Percentiles rank a stretch among this genome's conserved stretches.
Evolutionary conservation across 306 rosid species (phyloP).

Genomic region (Vigna mungo): DNA sequence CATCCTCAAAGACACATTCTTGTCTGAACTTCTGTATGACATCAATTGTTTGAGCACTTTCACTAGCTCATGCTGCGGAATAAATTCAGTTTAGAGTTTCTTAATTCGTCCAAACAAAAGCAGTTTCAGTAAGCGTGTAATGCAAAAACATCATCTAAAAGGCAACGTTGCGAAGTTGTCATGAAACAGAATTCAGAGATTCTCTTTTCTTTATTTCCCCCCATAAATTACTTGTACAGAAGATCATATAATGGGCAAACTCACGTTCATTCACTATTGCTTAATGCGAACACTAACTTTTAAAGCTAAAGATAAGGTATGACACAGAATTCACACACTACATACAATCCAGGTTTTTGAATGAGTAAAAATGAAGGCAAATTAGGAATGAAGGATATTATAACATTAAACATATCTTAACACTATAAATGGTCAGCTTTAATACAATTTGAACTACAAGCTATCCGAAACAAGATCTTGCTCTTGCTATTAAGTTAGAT

Average conservation of each 20-base stretch:
- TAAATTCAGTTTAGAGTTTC: neutral
- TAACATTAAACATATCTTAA: slow-evolving; percentile 56
- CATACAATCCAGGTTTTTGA: slow-evolving; percentile 55
- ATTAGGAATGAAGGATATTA: slow-evolving; percentile 54
- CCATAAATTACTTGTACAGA: slow-evolving; percentile 33
- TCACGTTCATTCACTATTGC: slow-evolving; percentile 45
- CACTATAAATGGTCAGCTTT: slow-evolving; percentile 48
- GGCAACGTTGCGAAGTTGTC: neutral
- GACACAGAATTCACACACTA: slow-evolving; percentile 54
- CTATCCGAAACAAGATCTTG: slow-evolving; percentile 57
- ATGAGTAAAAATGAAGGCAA: slow-evolving; percentile 40
- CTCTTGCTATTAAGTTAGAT: slow-evolving; percentile 82
- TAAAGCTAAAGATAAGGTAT: slow-evolving; percentile 43
- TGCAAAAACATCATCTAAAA: neutral
- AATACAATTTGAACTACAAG: slow-evolving; percentile 58
- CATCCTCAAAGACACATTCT: no score
- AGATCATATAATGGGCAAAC: slow-evolving; percentile 33
- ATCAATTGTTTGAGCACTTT: no score
- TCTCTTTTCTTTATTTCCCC: slow-evolving; percentile 36
- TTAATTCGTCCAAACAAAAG: neutral
- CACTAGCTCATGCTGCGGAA: neutral
- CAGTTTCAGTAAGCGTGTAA: neutral
- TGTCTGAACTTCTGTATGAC: no score
- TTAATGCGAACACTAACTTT: slow-evolving; percentile 49
- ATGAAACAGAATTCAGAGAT: slow-evolving; percentile 23